Base-by-base conservation (phyloP, 2,329 filamentous ascomycete genomes). In the Chaetomium sp. region DNA sequence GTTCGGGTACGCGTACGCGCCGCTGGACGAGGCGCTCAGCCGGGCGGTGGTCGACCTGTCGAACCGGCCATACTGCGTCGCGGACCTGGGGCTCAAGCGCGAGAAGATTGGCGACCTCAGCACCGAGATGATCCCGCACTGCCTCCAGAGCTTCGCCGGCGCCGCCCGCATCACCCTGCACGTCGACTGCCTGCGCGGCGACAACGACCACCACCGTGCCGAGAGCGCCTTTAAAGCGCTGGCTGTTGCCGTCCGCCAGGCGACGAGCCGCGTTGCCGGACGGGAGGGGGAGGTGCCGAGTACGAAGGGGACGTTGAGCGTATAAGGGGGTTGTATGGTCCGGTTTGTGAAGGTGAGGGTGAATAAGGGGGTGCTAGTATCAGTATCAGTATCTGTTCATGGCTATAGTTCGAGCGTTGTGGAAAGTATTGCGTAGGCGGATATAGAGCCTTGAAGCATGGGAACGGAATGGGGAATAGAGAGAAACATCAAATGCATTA, bases 161-260 rank as follows among this genome's bases (percentile, higher is more conserved):
- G 91, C 87, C 10, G 92, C 93, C 3, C 89, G 92, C 29, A 84
- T 97, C 60, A 99, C 95, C n/a, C 81, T 98, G 74, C 95, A 99
- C 81, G 92, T 99, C 65, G 92, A 97, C 79, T 96, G 92, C 78
- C 79, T 97, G 63, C 86, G 92, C 68, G 95, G 95, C 60, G 86
- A 90, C 68, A 99, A 98, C 78, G 95, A 98, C 79, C 95, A 98
- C 79, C 95, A 98, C 81, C 84, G 93, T 65, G 93, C 95, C 10
- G 95, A 98, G 85, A 95, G 91, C 76, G 95, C 94, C 19, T 97
- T 99, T 80, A 99, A 99, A 85, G 95, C 95, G 55, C 79, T 98
- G 70, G 95, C 95, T 0, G 87, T 97, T 53, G 95, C 95, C 8
- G 84, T 96, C 62, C 85, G 90, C 72, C 85, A 85, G 77, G 95